These are phyloP conservation scores for Wickerhamiella infanticola DNA, from an alignment of 1,139 yeast genomes.

Conservation along the genomic window DNA sequence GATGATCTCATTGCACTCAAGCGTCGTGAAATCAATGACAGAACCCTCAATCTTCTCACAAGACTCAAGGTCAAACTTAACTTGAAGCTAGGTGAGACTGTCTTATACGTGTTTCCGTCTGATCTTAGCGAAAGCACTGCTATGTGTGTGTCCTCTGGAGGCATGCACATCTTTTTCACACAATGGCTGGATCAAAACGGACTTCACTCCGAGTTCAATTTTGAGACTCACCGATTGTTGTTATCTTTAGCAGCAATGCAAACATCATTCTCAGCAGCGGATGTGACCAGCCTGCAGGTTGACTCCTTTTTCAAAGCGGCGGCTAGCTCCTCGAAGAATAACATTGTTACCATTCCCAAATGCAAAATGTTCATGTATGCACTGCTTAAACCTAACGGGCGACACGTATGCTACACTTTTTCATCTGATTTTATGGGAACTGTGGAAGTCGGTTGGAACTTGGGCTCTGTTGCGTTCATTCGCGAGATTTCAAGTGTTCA, in stretches of 20 bases:
- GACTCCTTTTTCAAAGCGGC: neutral
- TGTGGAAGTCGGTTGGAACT: slow-evolving; percentile 83
- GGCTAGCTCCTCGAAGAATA: neutral
- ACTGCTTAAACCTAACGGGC: slow-evolving; percentile 36
- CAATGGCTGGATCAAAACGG: neutral
- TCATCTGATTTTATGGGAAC: slow-evolving; percentile 71
- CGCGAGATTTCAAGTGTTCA: slow-evolving; percentile 85
- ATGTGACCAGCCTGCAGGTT: neutral
- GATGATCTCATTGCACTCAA: neutral
- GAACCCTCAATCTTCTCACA: neutral
- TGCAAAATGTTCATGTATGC: slow-evolving; percentile 62
- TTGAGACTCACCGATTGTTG: neutral
- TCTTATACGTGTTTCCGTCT: slow-evolving; percentile 10
- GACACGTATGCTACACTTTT: slow-evolving; percentile 41
- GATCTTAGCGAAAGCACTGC: slow-evolving; percentile 1
- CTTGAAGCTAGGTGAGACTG: neutral
- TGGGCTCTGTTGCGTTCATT: slow-evolving; percentile 82
- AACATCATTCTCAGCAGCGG: neutral
- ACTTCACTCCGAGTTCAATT: neutral
- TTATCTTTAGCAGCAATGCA: neutral
- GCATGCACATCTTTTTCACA: neutral
- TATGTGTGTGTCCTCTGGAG: neutral
- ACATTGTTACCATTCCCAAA: slow-evolving; percentile 63
- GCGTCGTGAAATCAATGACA: neutral
- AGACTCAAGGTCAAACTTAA: neutral